These are phyloP conservation scores for Beta corolliflora DNA, from an alignment of 179 eudicot species.

Conservation along the genomic window DNA sequence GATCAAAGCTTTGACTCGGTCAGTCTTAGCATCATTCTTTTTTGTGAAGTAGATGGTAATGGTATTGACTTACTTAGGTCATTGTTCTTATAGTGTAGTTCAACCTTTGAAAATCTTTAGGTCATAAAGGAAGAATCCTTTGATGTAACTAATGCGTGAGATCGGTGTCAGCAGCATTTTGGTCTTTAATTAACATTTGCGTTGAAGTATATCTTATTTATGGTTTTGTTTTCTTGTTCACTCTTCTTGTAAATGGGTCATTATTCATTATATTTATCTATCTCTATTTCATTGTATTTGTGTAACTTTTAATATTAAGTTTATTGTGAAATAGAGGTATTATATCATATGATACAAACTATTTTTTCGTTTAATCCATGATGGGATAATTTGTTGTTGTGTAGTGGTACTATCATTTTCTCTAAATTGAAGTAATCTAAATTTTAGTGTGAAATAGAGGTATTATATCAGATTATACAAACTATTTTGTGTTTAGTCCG, in stretches of 20 bases:
- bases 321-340: too few relatives aligned
- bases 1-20: constrained; percentile 14
- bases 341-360: too few relatives aligned
- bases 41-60: constrained; percentile 23
- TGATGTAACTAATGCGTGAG: constrained; percentile 27
- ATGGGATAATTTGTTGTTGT: constrained; percentile 14
- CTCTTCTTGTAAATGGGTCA: too few relatives aligned
- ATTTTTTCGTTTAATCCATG: neutral
- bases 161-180: constrained; percentile 17
- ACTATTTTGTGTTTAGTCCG: too few relatives aligned
- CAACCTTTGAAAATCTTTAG: constrained; percentile 16
- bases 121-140: constrained; percentile 18
- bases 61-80: constrained; percentile 27
- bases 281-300: too few relatives aligned
- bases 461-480: too few relatives aligned
- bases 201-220: constrained; percentile 19
- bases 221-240: neutral
- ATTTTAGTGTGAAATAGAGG: too few relatives aligned
- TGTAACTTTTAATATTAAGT: too few relatives aligned
- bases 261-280: too few relatives aligned
- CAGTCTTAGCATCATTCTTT: constrained; percentile 9
- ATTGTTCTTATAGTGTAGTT: constrained; percentile 16
- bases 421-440: neutral
- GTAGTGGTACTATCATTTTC: constrained; percentile 8
- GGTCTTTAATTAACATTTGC: constrained; percentile 1